Evolutionary conservation across 495 filamentous ascomycete species (phyloP).

Genomic region (Lasiosphaeria hispida): DNA sequence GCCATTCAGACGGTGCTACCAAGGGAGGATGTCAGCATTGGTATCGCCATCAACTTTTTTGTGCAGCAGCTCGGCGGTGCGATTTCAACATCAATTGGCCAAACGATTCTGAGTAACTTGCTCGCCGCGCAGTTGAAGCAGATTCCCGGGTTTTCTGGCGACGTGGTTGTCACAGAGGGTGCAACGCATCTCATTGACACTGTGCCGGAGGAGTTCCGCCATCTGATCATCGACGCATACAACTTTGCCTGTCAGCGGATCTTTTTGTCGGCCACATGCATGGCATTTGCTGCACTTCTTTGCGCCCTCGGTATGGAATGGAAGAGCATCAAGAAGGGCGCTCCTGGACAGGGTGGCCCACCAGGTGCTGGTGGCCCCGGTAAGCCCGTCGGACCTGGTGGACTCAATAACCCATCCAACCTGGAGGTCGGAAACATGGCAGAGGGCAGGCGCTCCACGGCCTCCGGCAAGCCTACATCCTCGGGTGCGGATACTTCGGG

Average conservation of each 20-base stretch:
- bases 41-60: conserved; percentile 64
- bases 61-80: conserved; percentile 64
- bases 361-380: neutral
- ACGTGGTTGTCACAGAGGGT: conserved; percentile 52
- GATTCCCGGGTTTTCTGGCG: conserved; percentile 46
- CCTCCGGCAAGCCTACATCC: neutral
- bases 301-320: conserved; percentile 59
- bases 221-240: conserved; percentile 50
- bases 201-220: conserved; percentile 43
- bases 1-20: conserved; percentile 63
- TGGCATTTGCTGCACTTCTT: conserved; percentile 52
- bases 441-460: neutral
- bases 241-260: conserved; percentile 55
- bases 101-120: conserved; percentile 61
- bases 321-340: conserved; percentile 55
- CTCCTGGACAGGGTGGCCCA: conserved; percentile 17
- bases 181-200: conserved; percentile 53
- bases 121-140: conserved; percentile 48
- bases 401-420: neutral
- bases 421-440: neutral
- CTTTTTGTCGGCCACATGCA: conserved; percentile 52
- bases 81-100: conserved; percentile 62
- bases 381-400: conserved; percentile 19
- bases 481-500: neutral
- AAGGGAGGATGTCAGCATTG: conserved; percentile 56